A percentile compares a stretch with the other conserved stretches of the same genome.
Evolutionary conservation across 179 eudicot species (phyloP).

Genomic region (Beta macrorhiza): DNA sequence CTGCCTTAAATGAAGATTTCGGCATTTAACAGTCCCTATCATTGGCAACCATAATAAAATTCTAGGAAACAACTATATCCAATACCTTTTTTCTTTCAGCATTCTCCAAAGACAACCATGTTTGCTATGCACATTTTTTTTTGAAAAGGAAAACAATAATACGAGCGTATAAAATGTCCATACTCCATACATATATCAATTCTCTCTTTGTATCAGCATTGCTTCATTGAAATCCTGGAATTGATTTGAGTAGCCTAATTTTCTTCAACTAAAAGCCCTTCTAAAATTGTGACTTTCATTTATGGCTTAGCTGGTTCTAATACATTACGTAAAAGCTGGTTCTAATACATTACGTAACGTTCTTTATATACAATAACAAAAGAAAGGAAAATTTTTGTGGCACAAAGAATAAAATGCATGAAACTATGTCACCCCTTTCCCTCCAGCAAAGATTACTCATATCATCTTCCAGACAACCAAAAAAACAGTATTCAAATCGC

Average conservation of each 20-base stretch:
- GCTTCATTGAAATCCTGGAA: too few relatives aligned
- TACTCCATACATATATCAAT: background rate
- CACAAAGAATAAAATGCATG: too few relatives aligned
- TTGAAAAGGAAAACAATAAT: background rate
- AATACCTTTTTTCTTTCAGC: conserved; percentile 1
- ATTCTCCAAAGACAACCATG: background rate
- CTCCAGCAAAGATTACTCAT: too few relatives aligned
- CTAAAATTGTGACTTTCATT: background rate
- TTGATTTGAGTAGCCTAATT: too few relatives aligned
- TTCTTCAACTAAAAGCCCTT: background rate
- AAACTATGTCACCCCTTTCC: too few relatives aligned
- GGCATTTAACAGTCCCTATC: background rate
- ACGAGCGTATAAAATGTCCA: background rate
- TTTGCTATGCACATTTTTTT: background rate
- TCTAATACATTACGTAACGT: background rate
- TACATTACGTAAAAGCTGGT: background rate
- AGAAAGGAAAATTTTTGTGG: too few relatives aligned
- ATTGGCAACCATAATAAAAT: background rate
- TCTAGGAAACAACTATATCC: background rate
- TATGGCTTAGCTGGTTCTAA: conserved; percentile 6
- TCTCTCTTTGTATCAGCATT: background rate
- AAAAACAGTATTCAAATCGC: too few relatives aligned
- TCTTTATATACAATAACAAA: too few relatives aligned
- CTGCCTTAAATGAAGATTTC: conserved; percentile 1
- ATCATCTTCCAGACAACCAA: too few relatives aligned